Evolutionary conservation across 2,329 filamentous ascomycete genomes (phyloP), one percentile per base, ranked within the genome.

Genomic region (Aspergillus versicolor): DNA sequence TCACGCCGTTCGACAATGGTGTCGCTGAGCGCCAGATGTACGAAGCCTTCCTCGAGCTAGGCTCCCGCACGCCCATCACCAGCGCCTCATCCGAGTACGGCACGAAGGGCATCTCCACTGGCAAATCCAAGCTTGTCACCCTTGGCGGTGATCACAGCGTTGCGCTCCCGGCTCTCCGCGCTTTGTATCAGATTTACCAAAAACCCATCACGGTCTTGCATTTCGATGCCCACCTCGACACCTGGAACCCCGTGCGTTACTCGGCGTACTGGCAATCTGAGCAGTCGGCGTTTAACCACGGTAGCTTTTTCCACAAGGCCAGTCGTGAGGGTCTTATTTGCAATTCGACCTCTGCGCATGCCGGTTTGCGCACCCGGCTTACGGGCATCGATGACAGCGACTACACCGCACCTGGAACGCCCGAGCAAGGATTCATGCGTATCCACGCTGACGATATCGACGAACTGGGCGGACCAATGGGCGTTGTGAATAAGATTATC

Each of bases 281-380:
- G 58, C 89, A 91, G 72, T 82, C 85, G 2, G 84, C 88, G 64
- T 94, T 95, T 78, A 96, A 88, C 68, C 92, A 96, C 73, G 92
- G 92, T 4, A 90, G 85, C 64, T 94, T 96, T 87, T 96, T 96
- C 81, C 93, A 91, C 88, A 83, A 93, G 64, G 92, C 92, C 5
- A 87, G 87, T 48, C 86, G 87, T 30, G 92, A 96, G 72, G 90
- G 90, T 0, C 77, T 96, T 24, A 87, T 96, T 57, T 81, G 84
- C 59, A 92, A 93, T 72, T 77, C 80, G 13, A 88, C 84, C 0
- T 89, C 85, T 21, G 90, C 94, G 5, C 92, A 96, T 72, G 92
- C 90, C 0, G 92, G 92, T 1, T 79, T 96, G 50, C 86, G 92
- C 44, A 95, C 91, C 0, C 82, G 91, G 2, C 80, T 96, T 5